These are phyloP conservation scores for Rhodotorula sp. DNA, from an alignment of 1,284 basidiomycete genomes.

Conservation along the genomic window DNA sequence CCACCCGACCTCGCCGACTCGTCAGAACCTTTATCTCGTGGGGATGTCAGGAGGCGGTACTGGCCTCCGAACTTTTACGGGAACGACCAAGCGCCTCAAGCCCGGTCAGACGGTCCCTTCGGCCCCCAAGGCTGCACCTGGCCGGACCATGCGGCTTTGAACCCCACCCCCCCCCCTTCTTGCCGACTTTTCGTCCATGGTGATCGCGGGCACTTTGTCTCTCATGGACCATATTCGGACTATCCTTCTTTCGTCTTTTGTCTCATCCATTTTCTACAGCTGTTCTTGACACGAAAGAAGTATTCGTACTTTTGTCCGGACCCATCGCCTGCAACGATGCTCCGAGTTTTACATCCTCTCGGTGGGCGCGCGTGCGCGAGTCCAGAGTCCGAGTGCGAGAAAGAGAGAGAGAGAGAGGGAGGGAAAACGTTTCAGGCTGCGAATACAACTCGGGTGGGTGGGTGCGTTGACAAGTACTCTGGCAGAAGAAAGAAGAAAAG, in stretches of 20 bases:
- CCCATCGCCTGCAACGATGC: background rate
- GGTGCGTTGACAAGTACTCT: background rate
- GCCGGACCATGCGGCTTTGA: constrained; percentile 19
- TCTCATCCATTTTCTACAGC: too few species aligned
- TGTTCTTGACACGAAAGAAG: too few species aligned
- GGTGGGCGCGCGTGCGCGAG: too few species aligned
- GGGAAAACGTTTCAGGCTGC: background rate
- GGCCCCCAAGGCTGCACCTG: background rate
- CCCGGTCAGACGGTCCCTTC: constrained; percentile 7
- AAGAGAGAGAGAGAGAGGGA: background rate
- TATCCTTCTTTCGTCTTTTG: too few species aligned
- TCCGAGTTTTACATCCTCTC: background rate
- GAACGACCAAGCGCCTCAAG: constrained; percentile 24
- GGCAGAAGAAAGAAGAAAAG: background rate
- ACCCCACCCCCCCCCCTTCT: accelerated
- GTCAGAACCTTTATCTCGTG: background rate
- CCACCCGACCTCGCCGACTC: constrained; percentile 12
- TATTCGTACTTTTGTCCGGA: too few species aligned
- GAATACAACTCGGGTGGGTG: background rate
- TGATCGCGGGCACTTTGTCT: background rate
- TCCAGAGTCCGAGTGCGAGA: background rate
- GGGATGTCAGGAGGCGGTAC: background rate
- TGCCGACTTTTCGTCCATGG: background rate
- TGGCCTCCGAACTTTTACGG: constrained; percentile 10
- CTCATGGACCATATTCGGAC: too few species aligned